Evolutionary conservation across 345 rosid species (phyloP), one percentile per base, ranked within the genome.

Genomic region (Eucalyptus sp.): DNA sequence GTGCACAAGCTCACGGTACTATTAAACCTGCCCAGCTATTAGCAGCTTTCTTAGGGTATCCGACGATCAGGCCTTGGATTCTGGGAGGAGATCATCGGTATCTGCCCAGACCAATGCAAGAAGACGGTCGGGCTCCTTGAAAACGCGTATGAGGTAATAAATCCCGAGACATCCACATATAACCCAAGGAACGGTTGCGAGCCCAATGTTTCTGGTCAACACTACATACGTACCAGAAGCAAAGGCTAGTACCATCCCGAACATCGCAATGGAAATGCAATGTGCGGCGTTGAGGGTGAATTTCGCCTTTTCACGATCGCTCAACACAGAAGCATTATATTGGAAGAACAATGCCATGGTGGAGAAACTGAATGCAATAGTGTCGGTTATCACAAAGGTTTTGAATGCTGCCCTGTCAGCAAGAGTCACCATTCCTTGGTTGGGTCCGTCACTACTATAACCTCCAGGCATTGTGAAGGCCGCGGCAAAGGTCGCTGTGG

Each of bases 231-330:
- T 37, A 37, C 83, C 46, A 10, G 13, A 18, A 0, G 46, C 80
- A 71, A 37, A 71, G 83, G 83, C 83, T 37, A 71, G 46, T 4
- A 37, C 27, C 83, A 71, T 18, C 27, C 8, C 46, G 0, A 37
- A 0, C 41, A 71, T 18, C 2, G 46, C 83, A 10, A 5, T 5
- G 46, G 5, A 20, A 71, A 71, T 37, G 27, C 4, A 37, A 18
- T 0, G 0, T 5, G 13, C 27, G 6, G 46, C 46, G 1, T 0
- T 0, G 4, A 0, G 0, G 25, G 7, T 18, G 14, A 5, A 60
- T 6, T 1, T 6, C 8, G 1, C 16, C 71, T 29, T 29, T 13
- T 0, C 1, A 27, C 33, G 33, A 29, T 62, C 8, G 9, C 33
- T 29, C 0, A 14, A 29, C 31, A 7, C 2, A 29, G 3, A 13